A percentile compares a stretch with the other conserved stretches of the same genome.
phyloP scores from a whole-genome alignment of 1,284 basidiomycete genomes.

The Cryptococcus amylolentus region DNA sequence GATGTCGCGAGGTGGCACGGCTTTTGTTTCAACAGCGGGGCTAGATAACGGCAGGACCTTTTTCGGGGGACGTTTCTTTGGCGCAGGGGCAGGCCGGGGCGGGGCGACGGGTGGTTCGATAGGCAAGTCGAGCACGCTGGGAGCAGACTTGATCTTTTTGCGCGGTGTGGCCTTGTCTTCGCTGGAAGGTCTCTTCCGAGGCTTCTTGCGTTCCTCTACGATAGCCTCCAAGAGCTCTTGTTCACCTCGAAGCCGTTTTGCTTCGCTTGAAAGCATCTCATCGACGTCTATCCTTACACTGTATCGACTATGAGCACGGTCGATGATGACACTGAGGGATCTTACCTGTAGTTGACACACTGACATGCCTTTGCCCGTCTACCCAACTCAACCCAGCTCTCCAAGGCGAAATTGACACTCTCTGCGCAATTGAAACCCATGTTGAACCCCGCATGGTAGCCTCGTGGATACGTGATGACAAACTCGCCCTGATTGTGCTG shows the following conservation, averaged over 20 bases:
- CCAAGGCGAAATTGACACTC: slow-evolving; percentile 94
- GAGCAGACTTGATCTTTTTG: slow-evolving; percentile 3
- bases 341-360: slow-evolving; percentile 77
- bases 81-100: neutral
- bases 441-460: slow-evolving; percentile 97
- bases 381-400: slow-evolving; percentile 90
- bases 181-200: slow-evolving; percentile 7
- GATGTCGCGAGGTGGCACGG: slow-evolving; percentile 36
- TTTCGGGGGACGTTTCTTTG: neutral
- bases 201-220: slow-evolving; percentile 20
- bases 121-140: neutral
- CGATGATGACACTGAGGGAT: slow-evolving; percentile 1
- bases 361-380: slow-evolving; percentile 74
- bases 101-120: neutral
- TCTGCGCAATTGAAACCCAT: slow-evolving; percentile 97
- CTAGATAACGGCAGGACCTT: neutral
- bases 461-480: slow-evolving; percentile 89
- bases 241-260: slow-evolving; percentile 49
- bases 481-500: slow-evolving; percentile 92
- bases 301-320: neutral
- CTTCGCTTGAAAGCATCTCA: slow-evolving; percentile 63
- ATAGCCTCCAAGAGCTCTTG: slow-evolving; percentile 47
- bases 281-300: slow-evolving; percentile 92
- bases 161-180: slow-evolving; percentile 4
- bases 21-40: neutral